Evolutionary conservation across 2,329 filamentous ascomycete genomes (phyloP), one percentile per base, ranked within the genome.

Genomic region (Hypoxylon sp.): DNA sequence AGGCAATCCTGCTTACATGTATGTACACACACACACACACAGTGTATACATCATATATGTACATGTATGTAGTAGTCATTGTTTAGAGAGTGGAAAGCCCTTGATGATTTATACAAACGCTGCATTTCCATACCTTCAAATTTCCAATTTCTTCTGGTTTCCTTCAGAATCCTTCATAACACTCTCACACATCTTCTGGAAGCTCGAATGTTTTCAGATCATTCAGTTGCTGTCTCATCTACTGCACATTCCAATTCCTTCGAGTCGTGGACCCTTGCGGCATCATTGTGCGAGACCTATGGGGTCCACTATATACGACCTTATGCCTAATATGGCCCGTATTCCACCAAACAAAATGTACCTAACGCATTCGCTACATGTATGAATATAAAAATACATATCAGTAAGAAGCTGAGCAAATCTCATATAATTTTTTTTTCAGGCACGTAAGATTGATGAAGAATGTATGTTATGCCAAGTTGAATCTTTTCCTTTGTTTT

Each of bases 171-270:
- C 39, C 39, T 44, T 19, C 39, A 11, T 22, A 11, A 22, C 19
- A 22, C 19, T 22, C 19, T 22, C 19, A 22, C 19, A 22, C 19
- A 22, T 22, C 31, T 53, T 37, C 19, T 35, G 13, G 17, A 44
- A 13, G 42, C 39, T 50, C 37, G 44, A 54, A 35, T 8, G 24
- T 50, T 46, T 47, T 46, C 50, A 44, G 24, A 52, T 58, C 17
- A 60, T 61, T 58, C 26, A 39, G 26, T 54, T 53, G 19, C 19
- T 61, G 63, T 69, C 67, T 69, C 63, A 67, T 67, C 53, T 67
- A 44, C 56, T 62, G 47, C 56, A 52, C 50, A 61, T 65, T 63
- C 53, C 35, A 58, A 60, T 62, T 70, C 68, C 68, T 70, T 70
- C 61, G 60, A 62, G 46, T 46, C 31, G 17, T 58, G 50, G 24